Evolutionary conservation across 768 basidiomycete genomes (phyloP).

Genomic region (Lentinula boryana): DNA sequence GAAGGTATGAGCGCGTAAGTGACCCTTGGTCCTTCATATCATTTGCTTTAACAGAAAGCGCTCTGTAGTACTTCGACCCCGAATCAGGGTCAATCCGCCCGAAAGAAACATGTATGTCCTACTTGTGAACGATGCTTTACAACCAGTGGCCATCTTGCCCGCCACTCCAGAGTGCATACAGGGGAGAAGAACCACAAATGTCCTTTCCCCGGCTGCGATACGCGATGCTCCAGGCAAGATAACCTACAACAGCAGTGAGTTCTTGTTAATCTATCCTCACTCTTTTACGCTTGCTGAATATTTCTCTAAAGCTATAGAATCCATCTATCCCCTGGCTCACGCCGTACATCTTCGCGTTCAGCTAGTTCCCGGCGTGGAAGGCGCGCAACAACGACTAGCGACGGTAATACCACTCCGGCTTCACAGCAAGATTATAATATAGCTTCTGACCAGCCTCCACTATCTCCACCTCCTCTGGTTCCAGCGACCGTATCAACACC

Average conservation of each 20-base stretch:
- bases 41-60: neutral
- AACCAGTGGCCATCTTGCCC: constrained; percentile 83
- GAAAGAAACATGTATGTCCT: constrained; percentile 59
- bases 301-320: constrained; percentile 58
- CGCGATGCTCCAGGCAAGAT: constrained; percentile 84
- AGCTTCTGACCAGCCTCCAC: constrained; percentile 9
- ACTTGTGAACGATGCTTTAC: constrained; percentile 79
- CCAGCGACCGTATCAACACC: constrained; percentile 20
- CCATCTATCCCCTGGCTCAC: constrained; percentile 74
- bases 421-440: neutral
- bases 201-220: constrained; percentile 93
- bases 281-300: neutral
- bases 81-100: constrained; percentile 11
- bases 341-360: constrained; percentile 61
- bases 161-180: constrained; percentile 87
- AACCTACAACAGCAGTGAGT: constrained; percentile 68
- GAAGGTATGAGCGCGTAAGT: neutral
- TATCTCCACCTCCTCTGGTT: constrained; percentile 1
- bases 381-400: constrained; percentile 16
- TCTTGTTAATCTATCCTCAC: neutral
- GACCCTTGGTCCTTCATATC: neutral
- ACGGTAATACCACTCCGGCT: constrained; percentile 18
- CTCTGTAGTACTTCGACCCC: neutral
- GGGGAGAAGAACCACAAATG: constrained; percentile 91
- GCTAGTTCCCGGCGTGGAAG: constrained; percentile 40